phyloP scores from a whole-genome alignment of 2,329 filamentous ascomycete genomes.

The Penicillium sp. region DNA sequence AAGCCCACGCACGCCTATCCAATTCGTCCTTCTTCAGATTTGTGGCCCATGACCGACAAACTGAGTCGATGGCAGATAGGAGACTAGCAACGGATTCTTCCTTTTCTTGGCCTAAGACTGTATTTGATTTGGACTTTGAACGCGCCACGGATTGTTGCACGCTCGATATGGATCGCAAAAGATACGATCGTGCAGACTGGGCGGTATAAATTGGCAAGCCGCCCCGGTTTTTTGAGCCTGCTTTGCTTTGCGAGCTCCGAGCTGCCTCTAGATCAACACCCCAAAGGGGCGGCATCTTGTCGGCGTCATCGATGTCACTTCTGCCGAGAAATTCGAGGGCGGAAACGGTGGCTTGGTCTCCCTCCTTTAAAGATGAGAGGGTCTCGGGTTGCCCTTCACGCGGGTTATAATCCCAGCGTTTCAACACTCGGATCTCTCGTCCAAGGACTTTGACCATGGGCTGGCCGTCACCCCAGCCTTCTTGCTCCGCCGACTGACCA shows the following conservation, averaged over 20 bases:
- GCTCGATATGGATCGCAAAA: conserved; percentile 51
- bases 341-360: neutral
- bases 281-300: conserved; percentile 54
- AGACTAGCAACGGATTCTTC: conserved; percentile 69
- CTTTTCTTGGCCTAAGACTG: conserved; percentile 60
- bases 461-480: conserved; percentile 74
- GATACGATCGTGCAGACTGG: conserved; percentile 64
- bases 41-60: conserved; percentile 74
- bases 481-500: conserved; percentile 65
- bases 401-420: conserved; percentile 73
- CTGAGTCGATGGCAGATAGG: conserved; percentile 68
- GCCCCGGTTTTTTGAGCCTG: conserved; percentile 21
- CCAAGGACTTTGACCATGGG: conserved; percentile 72
- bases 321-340: conserved; percentile 16
- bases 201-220: conserved; percentile 73
- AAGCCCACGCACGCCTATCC: conserved; percentile 74
- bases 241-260: conserved; percentile 44
- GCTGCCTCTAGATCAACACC: conserved; percentile 60
- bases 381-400: conserved; percentile 41
- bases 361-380: neutral
- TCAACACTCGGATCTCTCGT: conserved; percentile 72
- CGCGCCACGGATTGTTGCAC: conserved; percentile 6
- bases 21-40: conserved; percentile 66
- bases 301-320: conserved; percentile 18
- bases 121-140: conserved; percentile 48